Base-by-base conservation (phyloP, 257 asterid species). In the Scutellaria baicalensis region DNA sequence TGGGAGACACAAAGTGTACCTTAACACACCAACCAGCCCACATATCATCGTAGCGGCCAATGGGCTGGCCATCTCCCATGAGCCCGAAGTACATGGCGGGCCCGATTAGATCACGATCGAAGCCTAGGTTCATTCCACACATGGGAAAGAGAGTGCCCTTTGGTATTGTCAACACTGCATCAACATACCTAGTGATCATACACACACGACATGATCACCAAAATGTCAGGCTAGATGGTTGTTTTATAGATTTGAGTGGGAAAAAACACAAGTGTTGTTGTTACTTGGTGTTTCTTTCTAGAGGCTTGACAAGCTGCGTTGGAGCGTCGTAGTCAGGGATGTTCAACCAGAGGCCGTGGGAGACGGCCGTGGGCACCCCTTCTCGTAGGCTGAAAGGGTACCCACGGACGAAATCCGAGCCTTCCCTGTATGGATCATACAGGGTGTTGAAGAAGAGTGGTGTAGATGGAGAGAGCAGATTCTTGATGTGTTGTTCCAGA, bases 21-120 rank as follows among this genome's bases (percentile, higher is more conserved):
- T 90, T 92, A 75, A 48, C 61, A 57, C 98, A 92, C 98, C 98
- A 92, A 43, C 97, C 98, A 36, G 98, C 98, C 97, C 98, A 92
- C 98, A 92, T 92, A 47, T 92, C 98, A 21, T 92, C 98, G 59
- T 92, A 92, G 3, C 97, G 94, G 14, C 98, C 98, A 33, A 92
- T 92, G 1, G 98, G 98, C 82, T 92, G 97, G 0, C 97, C 98
- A 6, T 92, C 98, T 48, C 97, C 98, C 97, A 92, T 92, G 9
- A 92, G 96, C 9, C 98, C 98, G 43, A 89, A 92, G 75, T 89
- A 90, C 97, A 92, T 88, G 1, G 98, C 98, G 0, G 98, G 97
- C 27, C 97, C 97, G 23, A 92, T 92, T 50, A 92, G 95, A 0
- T 92, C 97, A 1, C 98, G 97, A 54, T 92, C 88, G 56, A 92